Base-by-base conservation (phyloP, 179 eudicot species). In the Silene noctiflora region DNA sequence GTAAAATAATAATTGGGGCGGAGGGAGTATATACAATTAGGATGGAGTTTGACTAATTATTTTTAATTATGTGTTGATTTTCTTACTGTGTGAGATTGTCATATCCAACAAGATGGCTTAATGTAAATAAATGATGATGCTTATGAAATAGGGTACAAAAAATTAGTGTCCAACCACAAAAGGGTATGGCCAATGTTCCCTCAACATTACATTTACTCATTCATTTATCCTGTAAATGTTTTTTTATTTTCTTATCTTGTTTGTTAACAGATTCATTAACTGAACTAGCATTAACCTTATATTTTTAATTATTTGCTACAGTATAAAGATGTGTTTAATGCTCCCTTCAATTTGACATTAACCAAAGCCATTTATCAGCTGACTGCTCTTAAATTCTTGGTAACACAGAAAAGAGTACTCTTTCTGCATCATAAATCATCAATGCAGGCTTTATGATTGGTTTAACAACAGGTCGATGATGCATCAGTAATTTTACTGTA, bases 151-250 rank as follows among this genome's bases (percentile, higher is more conserved):
- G 56, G 14, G 72, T 68, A 68, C 72, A 68, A 21, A 42, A 42
- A 20, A 68, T 42, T 68, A 39, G 72, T 21, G 56, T 68, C 16
- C 72, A 68, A 69, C 59, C 51, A n/a, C 58, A 46, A 21, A 31
- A 6, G 4, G 7, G 19, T 17, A 29, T 6, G 51, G 20, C 9
- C 16, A 6, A 19, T 67, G 71, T 20, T 25, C 27, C 55, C 27
- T 66, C 70, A 42, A 68, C 55, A 44, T 9, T 39, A 44, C 46
- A 72, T 29, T 17, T 72, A 64, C 42, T 71, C 74, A 42, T 72
- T 31, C 51, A 72, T 51, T 59, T 73, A 20, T 59, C n/a, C 67
- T 73, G 55, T 44, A 60, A 31, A n/a, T n/a, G 17, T n/a, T 31
- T 46, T n/a, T n/a, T n/a, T n/a, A n/a, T 72, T 9, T 42, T 42